Percentiles rank a stretch among this genome's conserved stretches.
Evolutionary conservation across 2,329 filamentous ascomycete species (phyloP).

Genomic region (Periglandula ipomoeae): DNA sequence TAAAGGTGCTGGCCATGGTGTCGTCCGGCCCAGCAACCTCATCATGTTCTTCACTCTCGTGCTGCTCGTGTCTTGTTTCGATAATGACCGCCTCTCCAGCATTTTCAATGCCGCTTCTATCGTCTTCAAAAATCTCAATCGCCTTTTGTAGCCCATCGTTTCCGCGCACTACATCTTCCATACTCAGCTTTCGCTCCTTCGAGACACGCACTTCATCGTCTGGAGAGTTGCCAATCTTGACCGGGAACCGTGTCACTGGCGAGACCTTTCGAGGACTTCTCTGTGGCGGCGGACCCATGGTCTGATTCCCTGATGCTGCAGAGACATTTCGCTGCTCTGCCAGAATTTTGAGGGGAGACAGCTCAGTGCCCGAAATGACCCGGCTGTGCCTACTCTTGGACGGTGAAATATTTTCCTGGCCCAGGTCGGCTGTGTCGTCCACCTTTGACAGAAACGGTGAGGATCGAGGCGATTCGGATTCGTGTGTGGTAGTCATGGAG

Average conservation of each 20-base stretch:
- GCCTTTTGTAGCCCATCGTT: conserved; percentile 49
- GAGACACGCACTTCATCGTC: conserved; percentile 13
- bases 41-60: conserved; percentile 18
- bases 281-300: conserved; percentile 15
- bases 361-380: conserved; percentile 46
- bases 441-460: conserved; percentile 20
- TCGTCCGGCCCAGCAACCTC: conserved; percentile 53
- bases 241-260: conserved; percentile 51
- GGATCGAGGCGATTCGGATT: conserved; percentile 12
- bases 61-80: conserved; percentile 18
- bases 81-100: conserved; percentile 19
- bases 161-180: conserved; percentile 45
- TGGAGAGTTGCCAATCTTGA: conserved; percentile 38
- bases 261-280: conserved; percentile 38
- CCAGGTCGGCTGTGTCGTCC: conserved; percentile 22
- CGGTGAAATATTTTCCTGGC: conserved; percentile 39
- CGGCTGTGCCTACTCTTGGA: conserved; percentile 42
- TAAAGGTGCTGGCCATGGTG: conserved; percentile 73
- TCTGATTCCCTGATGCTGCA: conserved; percentile 2
- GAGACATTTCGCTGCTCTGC: conserved; percentile 21
- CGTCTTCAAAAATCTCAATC: conserved; percentile 55
- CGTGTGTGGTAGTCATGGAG: not conserved
- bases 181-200: conserved; percentile 32
- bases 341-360: conserved; percentile 50
- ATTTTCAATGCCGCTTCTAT: conserved; percentile 21